phyloP scores from a whole-genome alignment of 2,329 filamentous ascomycete species.

The Colletotrichum tofieldiae region DNA sequence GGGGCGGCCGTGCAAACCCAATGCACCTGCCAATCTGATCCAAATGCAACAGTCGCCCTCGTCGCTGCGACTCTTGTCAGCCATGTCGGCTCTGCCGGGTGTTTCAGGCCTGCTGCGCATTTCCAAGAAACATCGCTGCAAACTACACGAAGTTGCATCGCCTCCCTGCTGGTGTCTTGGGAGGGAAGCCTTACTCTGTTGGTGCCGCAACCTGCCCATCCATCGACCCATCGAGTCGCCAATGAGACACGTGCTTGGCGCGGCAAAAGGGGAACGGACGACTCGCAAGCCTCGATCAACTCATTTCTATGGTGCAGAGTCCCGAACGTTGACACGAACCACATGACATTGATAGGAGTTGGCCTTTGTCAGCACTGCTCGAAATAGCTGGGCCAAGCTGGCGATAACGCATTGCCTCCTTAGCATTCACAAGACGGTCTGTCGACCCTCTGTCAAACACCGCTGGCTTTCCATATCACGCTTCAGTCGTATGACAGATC shows the following conservation, averaged over 20 bases:
- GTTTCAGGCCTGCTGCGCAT: slow-evolving; percentile 24
- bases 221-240: neutral
- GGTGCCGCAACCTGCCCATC: neutral
- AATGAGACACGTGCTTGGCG: neutral
- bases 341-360: neutral
- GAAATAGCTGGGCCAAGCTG: neutral
- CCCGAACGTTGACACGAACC: neutral
- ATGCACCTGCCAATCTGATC: slow-evolving; percentile 21
- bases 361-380: neutral
- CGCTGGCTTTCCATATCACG: neutral
- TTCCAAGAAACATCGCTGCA: slow-evolving; percentile 11
- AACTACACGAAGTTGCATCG: slow-evolving; percentile 6
- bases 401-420: neutral
- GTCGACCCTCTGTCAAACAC: neutral
- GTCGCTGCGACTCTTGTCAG: slow-evolving; percentile 11
- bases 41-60: slow-evolving; percentile 10
- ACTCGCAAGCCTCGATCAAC: neutral
- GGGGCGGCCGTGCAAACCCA: slow-evolving; percentile 19
- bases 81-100: slow-evolving; percentile 8
- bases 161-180: neutral
- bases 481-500: neutral
- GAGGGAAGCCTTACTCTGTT: neutral
- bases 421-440: no score
- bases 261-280: neutral
- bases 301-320: neutral